Percentiles rank a stretch among this genome's conserved stretches.
Evolutionary conservation across 179 eudicot genomes (phyloP).

Genomic region (Kewa caespitosa): DNA sequence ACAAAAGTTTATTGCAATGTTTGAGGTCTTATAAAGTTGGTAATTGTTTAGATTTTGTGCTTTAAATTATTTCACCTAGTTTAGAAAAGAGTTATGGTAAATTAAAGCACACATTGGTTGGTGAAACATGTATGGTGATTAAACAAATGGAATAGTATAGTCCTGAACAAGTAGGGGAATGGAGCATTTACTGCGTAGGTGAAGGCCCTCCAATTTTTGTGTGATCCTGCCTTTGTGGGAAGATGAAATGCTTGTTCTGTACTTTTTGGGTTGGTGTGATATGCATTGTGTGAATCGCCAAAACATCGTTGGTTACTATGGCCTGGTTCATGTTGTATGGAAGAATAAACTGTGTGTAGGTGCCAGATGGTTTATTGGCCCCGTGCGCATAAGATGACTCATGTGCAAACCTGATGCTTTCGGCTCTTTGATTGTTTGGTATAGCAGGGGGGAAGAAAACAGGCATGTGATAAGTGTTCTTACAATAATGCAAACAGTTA

Average conservation of each 20-base stretch:
- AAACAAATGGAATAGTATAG: slow-evolving; percentile 53
- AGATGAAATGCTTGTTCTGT: slow-evolving; percentile 72
- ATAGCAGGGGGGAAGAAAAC: slow-evolving; percentile 65
- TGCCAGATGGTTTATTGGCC: slow-evolving; percentile 63
- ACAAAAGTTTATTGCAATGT: no score
- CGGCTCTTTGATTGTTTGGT: slow-evolving; percentile 74
- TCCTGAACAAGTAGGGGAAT: slow-evolving; percentile 53
- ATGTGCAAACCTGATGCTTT: slow-evolving; percentile 50
- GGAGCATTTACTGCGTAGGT: slow-evolving; percentile 56
- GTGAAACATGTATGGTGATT: slow-evolving; percentile 65
- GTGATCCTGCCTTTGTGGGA: slow-evolving; percentile 56
- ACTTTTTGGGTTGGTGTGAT: slow-evolving; percentile 76
- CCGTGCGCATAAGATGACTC: slow-evolving; percentile 61
- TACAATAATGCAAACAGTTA: slow-evolving; percentile 60
- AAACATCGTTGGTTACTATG: slow-evolving; percentile 60
- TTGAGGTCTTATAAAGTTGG: no score
- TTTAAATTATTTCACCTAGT: no score
- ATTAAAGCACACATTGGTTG: slow-evolving; percentile 68
- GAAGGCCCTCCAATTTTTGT: slow-evolving; percentile 71
- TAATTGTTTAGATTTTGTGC: no score
- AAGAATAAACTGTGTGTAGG: slow-evolving; percentile 78
- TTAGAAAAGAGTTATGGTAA: slow-evolving; percentile 63
- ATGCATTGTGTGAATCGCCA: slow-evolving; percentile 87
- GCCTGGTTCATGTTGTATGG: slow-evolving; percentile 68
- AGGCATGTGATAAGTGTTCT: slow-evolving; percentile 65